Base-by-base conservation (phyloP, 768 basidiomycete genomes). In the Erythrobasidium yunnanense region DNA sequence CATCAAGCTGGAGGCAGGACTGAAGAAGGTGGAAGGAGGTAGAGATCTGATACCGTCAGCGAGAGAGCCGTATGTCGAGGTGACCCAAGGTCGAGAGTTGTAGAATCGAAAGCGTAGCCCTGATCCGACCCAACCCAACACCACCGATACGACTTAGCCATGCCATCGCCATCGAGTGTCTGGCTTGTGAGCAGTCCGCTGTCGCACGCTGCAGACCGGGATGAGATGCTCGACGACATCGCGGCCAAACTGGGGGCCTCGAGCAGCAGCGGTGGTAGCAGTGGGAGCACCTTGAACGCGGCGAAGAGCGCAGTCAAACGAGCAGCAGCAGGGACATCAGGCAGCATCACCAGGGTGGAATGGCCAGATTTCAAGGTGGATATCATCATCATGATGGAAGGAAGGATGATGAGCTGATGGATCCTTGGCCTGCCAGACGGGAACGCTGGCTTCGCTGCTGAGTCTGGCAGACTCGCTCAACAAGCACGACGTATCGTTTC, bases 401-500 rank as follows among this genome's bases (percentile, higher is more conserved):
- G 27, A 23, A 22, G 51, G 29, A 32, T 20, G 49, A 17, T 32
- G 3, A 13, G 22, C 7, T 33, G 27, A 8, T 22, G 3, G 15
- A 7, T 2, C 30, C 15, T 6, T 23, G 5, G 4, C 11, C 30
- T 18, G 33, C n/a, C 29, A 90, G 95, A 89, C 91, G 68, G 95
- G 92, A 57, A 99, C 93, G 1, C 83, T 99, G 51, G 90, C 93
- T 70, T 81, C 83, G 20, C 83, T 99, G 58, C 83, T 99, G 67
- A 81, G 83, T 1, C 81, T 97, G 55, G 93, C 91, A 17, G 95
- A 97, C 73, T 85, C 87, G 52, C 81, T 97, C 42, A 89, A 91
- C 5, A 99, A 97, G 78, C 84, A 87, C 66, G 95, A 97, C 72
- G 74, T 81, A 38, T 84, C 83, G 80, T 92, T 96, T 78, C 95